Percentiles rank a stretch among this genome's conserved stretches.
Conservation (phyloP, 345 rosid genomes). For the Turritis glabra region DNA sequence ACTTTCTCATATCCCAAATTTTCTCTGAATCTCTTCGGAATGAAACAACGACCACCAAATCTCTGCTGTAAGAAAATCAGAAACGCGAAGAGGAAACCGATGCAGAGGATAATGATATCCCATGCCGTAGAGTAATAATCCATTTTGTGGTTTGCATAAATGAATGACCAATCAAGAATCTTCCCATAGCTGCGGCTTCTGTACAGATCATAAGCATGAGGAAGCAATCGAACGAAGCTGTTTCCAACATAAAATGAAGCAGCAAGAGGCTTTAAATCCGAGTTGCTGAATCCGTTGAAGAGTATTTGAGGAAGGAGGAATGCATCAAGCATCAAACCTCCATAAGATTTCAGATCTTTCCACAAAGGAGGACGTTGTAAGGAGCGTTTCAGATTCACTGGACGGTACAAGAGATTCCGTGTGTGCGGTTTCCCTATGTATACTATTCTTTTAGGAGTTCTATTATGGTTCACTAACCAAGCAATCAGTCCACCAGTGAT, state of each 20-base stretch:
- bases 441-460: conserved; percentile 30
- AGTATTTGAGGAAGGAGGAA: conserved; percentile 84
- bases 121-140: conserved; percentile 84
- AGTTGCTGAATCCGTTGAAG: conserved; percentile 60
- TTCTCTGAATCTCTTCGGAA: conserved; percentile 58
- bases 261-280: conserved; percentile 54
- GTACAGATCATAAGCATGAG: conserved; percentile 89
- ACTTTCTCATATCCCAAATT: conserved; percentile 63
- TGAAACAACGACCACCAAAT: conserved; percentile 60
- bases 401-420: conserved; percentile 1
- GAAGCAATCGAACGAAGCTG: conserved; percentile 63
- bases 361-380: conserved; percentile 52
- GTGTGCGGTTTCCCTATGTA: conserved; percentile 30
- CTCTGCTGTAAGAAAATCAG: conserved; percentile 74
- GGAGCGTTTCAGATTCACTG: conserved; percentile 5
- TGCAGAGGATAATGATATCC: conserved; percentile 67
- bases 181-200: conserved; percentile 60
- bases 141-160: conserved; percentile 74
- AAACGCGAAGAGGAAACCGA: conserved; percentile 57
- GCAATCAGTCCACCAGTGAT: conserved; percentile 63
- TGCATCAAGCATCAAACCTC: conserved; percentile 75
- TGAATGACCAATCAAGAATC: conserved; percentile 59
- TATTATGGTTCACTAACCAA: conserved; percentile 51
- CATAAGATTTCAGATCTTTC: conserved; percentile 71
- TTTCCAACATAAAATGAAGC: conserved; percentile 58